A percentile compares a stretch with the other conserved stretches of the same genome.
Conservation (phyloP, 2,329 filamentous ascomycete species). For the Aureobasidium sp. region DNA sequence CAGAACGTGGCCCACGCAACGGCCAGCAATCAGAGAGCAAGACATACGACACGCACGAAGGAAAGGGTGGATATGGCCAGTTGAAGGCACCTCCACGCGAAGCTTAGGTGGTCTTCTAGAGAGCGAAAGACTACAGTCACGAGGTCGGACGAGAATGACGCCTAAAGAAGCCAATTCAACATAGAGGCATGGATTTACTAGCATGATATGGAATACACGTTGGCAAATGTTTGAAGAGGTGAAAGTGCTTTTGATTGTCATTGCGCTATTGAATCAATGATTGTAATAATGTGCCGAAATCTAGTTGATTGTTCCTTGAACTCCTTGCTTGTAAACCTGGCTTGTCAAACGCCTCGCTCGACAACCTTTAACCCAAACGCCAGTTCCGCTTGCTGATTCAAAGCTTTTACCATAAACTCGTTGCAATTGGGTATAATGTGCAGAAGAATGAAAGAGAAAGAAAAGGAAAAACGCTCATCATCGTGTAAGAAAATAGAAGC, state of each 20-base stretch:
- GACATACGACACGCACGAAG: constrained; percentile 51
- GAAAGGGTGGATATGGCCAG: constrained; percentile 55
- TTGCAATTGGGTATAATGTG: constrained; percentile 9
- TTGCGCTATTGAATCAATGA: constrained; percentile 6
- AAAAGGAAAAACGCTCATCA: neutral
- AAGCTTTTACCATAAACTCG: constrained; percentile 7
- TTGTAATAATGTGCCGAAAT: neutral
- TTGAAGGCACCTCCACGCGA: constrained; percentile 33
- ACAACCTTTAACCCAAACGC: neutral
- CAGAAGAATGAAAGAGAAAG: neutral
- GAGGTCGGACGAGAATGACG: neutral
- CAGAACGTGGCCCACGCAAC: constrained; percentile 68
- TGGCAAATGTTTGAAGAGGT: neutral
- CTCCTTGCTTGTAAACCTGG: neutral
- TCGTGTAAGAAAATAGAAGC: neutral
- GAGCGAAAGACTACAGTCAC: neutral
- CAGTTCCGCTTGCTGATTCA: neutral
- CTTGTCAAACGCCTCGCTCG: neutral
- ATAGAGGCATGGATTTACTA: neutral
- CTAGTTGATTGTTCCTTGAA: neutral
- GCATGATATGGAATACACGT: neutral
- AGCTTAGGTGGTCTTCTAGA: neutral
- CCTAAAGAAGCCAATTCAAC: neutral
- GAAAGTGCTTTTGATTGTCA: constrained; percentile 3
- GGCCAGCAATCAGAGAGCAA: constrained; percentile 52